Evolutionary conservation across 345 rosid species (phyloP), one percentile per base, ranked within the genome.

Genomic region (Excoecaria cochinchinensis): DNA sequence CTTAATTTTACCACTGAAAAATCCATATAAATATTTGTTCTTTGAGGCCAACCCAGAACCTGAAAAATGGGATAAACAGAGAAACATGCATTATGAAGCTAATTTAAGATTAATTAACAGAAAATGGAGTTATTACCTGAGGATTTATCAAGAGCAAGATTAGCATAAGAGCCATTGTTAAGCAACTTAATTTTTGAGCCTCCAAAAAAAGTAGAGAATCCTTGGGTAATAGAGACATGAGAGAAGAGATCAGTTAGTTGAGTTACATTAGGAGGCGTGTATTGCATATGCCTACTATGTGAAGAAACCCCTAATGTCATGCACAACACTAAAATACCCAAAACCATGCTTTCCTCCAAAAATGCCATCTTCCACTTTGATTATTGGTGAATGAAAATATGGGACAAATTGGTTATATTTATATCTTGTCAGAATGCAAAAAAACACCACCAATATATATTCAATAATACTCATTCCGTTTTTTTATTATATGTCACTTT

Each of bases 1-100:
- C 78, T 95, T 92, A 50, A 95, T 84, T 60, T 94, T 91, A 52
- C 97, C 90, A 80, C 97, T 91, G 82, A 95, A 95, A 84, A 95
- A 95, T 47, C 99, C 97, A 58, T 90, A 83, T 62, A 82, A 73
- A 70, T 83, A 92, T 61, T 74, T 84, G 80, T 79, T 85, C 76
- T 64, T 82, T 0, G 99, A 85, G 16, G 79, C 86, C 80, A 95
- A 83, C 5, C 99, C 99, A 73, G 95, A 88, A 21, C 97, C 99
- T 91, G 81, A 3, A 66, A 55, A 0, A 4, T 8, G 42, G 46
- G 14, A 59, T 17, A 17, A 69, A 40, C 51, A 39, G 12, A 5
- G 8, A 48, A 25, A 63, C 21, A 67, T 14, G 21, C 25, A 24
- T 36, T 31, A 31, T 31, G 31, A 31, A 31, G 31, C 31, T 31